Evolutionary conservation across 2,329 filamentous ascomycete species (phyloP).

Genomic region (Cytospora chrysosperma): DNA sequence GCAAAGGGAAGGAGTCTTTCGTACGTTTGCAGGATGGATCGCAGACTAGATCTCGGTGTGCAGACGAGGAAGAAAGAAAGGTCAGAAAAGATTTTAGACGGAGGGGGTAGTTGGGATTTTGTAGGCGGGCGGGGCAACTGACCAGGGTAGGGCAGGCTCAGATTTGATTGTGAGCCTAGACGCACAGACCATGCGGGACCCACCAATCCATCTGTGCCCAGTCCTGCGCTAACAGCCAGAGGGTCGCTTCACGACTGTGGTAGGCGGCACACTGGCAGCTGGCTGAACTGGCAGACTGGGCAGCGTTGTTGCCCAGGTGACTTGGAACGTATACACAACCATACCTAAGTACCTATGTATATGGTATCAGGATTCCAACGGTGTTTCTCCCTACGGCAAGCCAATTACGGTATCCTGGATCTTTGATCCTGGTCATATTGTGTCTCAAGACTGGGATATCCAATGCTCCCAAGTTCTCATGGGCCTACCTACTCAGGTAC

Average conservation of each 20-base stretch:
- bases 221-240: constrained; percentile 5
- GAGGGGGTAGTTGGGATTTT: constrained; percentile 22
- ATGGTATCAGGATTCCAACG: background rate
- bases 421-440: background rate
- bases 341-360: too few species aligned
- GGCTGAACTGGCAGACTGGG: background rate
- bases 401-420: background rate
- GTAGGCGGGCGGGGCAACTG: constrained; percentile 11
- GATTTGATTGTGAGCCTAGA: constrained; percentile 14
- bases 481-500: too few species aligned
- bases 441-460: background rate
- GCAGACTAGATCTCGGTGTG: constrained; percentile 25
- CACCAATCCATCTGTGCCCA: background rate
- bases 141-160: background rate
- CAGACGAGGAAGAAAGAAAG: constrained; percentile 23
- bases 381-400: background rate
- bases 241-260: background rate
- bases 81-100: constrained; percentile 20
- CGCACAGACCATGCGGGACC: constrained; percentile 16
- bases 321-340: background rate
- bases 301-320: background rate
- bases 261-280: background rate
- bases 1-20: background rate
- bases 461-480: too few species aligned
- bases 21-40: constrained; percentile 26